phyloP scores from a whole-genome alignment of 1,139 yeast genomes.

The Petasospora fabianii region DNA sequence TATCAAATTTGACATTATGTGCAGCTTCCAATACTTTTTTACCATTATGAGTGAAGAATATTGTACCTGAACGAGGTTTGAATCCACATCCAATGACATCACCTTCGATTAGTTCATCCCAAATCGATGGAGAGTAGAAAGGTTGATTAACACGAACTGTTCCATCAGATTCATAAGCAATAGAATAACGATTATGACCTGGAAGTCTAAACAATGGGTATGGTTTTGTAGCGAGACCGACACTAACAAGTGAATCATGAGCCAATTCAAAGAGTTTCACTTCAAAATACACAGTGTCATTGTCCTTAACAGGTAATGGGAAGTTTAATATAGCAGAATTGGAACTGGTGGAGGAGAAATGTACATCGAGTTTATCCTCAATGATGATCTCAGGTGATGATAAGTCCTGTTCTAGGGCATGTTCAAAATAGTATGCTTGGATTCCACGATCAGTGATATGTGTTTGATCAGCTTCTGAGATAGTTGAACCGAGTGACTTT shows the following conservation, averaged over 20 bases:
- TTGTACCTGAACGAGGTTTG: constrained; percentile 65
- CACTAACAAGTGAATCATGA: constrained; percentile 40
- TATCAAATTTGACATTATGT: constrained; percentile 71
- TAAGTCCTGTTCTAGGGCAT: constrained; percentile 24
- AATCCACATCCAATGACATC: constrained; percentile 87
- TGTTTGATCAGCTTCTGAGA: constrained; percentile 34
- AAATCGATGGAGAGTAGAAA: constrained; percentile 61
- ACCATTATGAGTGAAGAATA: constrained; percentile 83
- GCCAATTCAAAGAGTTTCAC: constrained; percentile 55
- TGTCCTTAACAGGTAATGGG: constrained; percentile 58
- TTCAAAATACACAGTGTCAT: constrained; percentile 73
- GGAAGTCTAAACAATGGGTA: constrained; percentile 89
- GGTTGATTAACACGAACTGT: constrained; percentile 80
- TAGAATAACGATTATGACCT: constrained; percentile 73
- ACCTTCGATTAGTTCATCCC: constrained; percentile 75
- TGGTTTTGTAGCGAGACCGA: constrained; percentile 85
- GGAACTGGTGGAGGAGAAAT: constrained; percentile 40
- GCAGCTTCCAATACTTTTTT: constrained; percentile 76
- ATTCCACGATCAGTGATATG: constrained; percentile 47
- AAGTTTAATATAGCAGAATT: constrained; percentile 52
- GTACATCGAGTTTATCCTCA: constrained; percentile 62
- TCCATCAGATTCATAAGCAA: constrained; percentile 87
- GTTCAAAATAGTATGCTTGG: constrained; percentile 41
- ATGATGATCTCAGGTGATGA: constrained; percentile 40
- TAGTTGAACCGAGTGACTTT: constrained; percentile 37